These are phyloP conservation scores for Thymus quinquecostatus DNA, from an alignment of 257 asterid genomes.

Conservation along the genomic window DNA sequence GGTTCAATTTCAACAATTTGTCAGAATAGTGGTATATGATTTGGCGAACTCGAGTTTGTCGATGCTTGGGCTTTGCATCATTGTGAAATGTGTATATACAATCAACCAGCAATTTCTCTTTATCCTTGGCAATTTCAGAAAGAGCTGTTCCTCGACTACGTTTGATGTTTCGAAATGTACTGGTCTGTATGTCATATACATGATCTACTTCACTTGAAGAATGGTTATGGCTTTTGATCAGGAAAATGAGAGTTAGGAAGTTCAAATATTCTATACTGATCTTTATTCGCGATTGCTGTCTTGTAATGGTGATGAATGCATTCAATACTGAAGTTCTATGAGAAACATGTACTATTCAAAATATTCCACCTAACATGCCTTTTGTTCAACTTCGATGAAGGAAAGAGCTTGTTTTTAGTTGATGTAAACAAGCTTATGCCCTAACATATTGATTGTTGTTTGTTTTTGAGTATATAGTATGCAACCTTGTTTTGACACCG, in stretches of 20 bases:
- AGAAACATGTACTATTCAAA: too few species aligned
- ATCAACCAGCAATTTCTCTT: background rate
- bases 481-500: slow-evolving; percentile 2
- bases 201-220: too few species aligned
- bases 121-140: background rate
- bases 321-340: too few species aligned
- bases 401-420: background rate
- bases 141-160: background rate
- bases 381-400: background rate
- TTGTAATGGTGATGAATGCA: background rate
- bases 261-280: background rate
- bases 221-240: too few species aligned
- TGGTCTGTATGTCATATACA: too few species aligned
- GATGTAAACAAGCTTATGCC: background rate
- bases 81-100: background rate
- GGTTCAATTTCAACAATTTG: too few species aligned
- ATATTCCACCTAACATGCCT: too few species aligned
- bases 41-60: background rate
- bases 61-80: background rate
- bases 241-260: background rate
- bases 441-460: background rate
- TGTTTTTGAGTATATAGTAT: background rate
- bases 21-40: background rate
- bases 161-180: background rate
- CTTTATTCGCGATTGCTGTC: background rate